Base-by-base conservation (phyloP, 192 early-diverging fungal genomes). In the Haplosporangium gracile region DNA sequence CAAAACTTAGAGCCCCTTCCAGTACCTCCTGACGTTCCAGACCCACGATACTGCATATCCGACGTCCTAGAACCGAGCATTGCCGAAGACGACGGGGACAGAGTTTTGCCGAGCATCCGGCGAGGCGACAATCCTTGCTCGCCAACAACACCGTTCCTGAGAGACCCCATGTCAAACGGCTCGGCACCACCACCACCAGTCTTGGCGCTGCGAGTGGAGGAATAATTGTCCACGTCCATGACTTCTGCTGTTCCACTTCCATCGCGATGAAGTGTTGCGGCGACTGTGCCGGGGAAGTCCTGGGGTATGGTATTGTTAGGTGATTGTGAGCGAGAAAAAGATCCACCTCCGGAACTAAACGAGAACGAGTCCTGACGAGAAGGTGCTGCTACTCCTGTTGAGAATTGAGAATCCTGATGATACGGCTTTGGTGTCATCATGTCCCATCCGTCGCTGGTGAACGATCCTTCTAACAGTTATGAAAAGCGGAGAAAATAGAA, bases 371-470 rank as follows among this genome's bases (percentile, higher is more conserved):
- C 74, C 26, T 79, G 74, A 2, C 72, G 47, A 20, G 57, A 16
- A 5, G 22, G 53, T 18, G 47, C 40, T 3, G 38, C 24, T 53
- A 0, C 39, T 57, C 36, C 72, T 68, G 51, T 4, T 8, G 43
- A 60, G 4, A 78, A 26, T 36, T 79, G 77, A 24, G 82, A 85
- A 39, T 85, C 77, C 73, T 79, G 77, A 68, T 70, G 24, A 51
- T 79, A 79, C 5, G 77, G 82, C 32, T 70, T 78, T 43, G 72
- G 40, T 43, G 63, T 70, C 0, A 68, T 40, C 16, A 72, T 42
- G 0, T 36, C 77, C 71, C 60, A 74, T 20, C 70, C 77, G 4
- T 68, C 38, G 5, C 68, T 60, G 39, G 38, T 69, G 20, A 55
- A 49, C 22, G 68, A 68, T 26, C 42, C 60, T 34, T 51, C 34